These are phyloP conservation scores for Knufia petricola DNA, from an alignment of 2,329 filamentous ascomycete species.

Conservation along the genomic window DNA sequence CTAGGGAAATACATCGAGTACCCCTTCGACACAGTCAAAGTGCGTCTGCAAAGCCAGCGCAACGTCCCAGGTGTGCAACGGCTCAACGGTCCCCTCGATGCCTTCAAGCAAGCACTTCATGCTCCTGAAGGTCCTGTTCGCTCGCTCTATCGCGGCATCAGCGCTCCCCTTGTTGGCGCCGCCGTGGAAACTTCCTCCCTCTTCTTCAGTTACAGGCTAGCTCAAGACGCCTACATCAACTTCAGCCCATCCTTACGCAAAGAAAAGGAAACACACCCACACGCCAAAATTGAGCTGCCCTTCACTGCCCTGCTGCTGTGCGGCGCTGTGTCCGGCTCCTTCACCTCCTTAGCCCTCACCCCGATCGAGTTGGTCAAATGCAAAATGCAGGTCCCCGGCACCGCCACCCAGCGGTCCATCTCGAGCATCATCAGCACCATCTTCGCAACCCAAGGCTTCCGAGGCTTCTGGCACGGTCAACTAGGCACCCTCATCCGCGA, in stretches of 20 bases:
- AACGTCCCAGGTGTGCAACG: slow-evolving; percentile 50
- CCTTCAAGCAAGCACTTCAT: slow-evolving; percentile 67
- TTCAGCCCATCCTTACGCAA: slow-evolving; percentile 42
- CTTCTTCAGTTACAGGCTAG: slow-evolving; percentile 78
- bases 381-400: slow-evolving; percentile 75
- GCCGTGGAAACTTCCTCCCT: slow-evolving; percentile 86
- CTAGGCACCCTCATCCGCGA: slow-evolving; percentile 88
- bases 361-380: slow-evolving; percentile 97
- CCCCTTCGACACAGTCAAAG: slow-evolving; percentile 97
- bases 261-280: slow-evolving; percentile 20
- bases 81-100: slow-evolving; percentile 69
- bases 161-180: slow-evolving; percentile 78
- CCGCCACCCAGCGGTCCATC: slow-evolving; percentile 27
- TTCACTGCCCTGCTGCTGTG: slow-evolving; percentile 67
- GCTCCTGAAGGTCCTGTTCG: slow-evolving; percentile 67
- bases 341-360: slow-evolving; percentile 84
- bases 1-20: slow-evolving; percentile 96
- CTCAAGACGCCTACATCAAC: slow-evolving; percentile 54
- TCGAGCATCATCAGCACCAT: slow-evolving; percentile 62
- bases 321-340: slow-evolving; percentile 75
- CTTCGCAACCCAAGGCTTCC: slow-evolving; percentile 69
- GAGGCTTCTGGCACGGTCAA: slow-evolving; percentile 92
- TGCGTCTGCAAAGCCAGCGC: slow-evolving; percentile 91
- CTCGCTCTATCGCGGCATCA: slow-evolving; percentile 82
- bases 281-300: slow-evolving; percentile 45